Percentiles rank a stretch among this genome's conserved stretches.
These are phyloP conservation scores for Hymenoscyphus salicellus DNA, from an alignment of 2,329 filamentous ascomycete species.

Conservation along the genomic window DNA sequence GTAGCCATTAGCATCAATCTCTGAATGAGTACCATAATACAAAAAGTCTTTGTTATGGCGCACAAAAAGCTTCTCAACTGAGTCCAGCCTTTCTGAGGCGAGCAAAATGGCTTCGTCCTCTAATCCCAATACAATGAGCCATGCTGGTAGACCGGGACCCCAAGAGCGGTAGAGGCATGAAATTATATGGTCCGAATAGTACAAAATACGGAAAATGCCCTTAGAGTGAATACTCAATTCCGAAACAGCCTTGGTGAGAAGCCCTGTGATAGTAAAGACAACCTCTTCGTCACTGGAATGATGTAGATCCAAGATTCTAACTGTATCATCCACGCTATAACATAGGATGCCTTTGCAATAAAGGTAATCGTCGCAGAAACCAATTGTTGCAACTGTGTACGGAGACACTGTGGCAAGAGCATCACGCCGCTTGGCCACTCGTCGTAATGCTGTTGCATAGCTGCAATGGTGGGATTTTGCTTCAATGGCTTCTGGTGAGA, in stretches of 20 bases:
- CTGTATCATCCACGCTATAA: slow-evolving; percentile 51
- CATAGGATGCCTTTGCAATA: slow-evolving; percentile 64
- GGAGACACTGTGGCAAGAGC: slow-evolving; percentile 61
- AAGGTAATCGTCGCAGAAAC: slow-evolving; percentile 57
- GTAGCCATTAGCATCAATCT: slow-evolving; percentile 50
- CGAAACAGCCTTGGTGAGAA: slow-evolving; percentile 40
- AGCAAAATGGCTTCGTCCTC: slow-evolving; percentile 42
- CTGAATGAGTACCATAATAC: slow-evolving; percentile 64
- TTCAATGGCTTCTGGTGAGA: slow-evolving; percentile 28
- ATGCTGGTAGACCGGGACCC: slow-evolving; percentile 41
- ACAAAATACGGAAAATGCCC: slow-evolving; percentile 52
- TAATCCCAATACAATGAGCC: slow-evolving; percentile 53
- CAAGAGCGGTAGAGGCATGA: slow-evolving; percentile 54
- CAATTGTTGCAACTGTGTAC: slow-evolving; percentile 59
- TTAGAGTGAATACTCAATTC: slow-evolving; percentile 37
- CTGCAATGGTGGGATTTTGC: slow-evolving; percentile 19
- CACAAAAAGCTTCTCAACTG: slow-evolving; percentile 60
- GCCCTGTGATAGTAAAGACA: slow-evolving; percentile 51
- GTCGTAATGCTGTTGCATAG: slow-evolving; percentile 55
- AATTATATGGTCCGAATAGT: slow-evolving; percentile 56
- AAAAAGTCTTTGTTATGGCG: slow-evolving; percentile 60
- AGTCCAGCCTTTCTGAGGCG: slow-evolving; percentile 40
- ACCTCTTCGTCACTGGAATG: slow-evolving; percentile 47
- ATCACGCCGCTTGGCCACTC: slow-evolving; percentile 57
- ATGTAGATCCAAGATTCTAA: slow-evolving; percentile 61